Conservation (phyloP, 1,139 yeast species). For the Arxiozyma bovina region DNA sequence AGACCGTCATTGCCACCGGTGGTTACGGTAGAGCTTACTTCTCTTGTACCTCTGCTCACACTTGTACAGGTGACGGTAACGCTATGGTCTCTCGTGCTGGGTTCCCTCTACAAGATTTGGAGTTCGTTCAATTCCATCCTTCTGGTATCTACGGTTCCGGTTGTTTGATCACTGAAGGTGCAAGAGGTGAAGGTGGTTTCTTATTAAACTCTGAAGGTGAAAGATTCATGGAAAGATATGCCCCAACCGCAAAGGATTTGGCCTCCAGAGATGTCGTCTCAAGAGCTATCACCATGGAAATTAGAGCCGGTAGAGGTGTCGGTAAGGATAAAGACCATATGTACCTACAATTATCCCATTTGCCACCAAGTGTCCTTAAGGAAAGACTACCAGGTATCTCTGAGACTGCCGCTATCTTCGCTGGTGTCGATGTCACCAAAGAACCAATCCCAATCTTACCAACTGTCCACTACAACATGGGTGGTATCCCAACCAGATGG, state of each 20-base stretch:
- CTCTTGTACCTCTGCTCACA: slow-evolving; percentile 98
- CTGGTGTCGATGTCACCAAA: slow-evolving; percentile 98
- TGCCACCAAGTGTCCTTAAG: slow-evolving; percentile 84
- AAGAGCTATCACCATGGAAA: slow-evolving; percentile 96
- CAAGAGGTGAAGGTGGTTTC: slow-evolving; percentile 99
- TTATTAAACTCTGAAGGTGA: slow-evolving; percentile 95
- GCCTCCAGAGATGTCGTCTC: slow-evolving; percentile 98
- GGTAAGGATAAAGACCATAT: slow-evolving; percentile 95
- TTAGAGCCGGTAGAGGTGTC: slow-evolving; percentile 98
- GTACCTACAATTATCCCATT: slow-evolving; percentile 85
- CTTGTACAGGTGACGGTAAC: slow-evolving; percentile 98
- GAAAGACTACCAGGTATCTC: slow-evolving; percentile 99
- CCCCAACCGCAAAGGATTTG: slow-evolving; percentile 96
- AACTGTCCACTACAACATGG: slow-evolving; percentile 98
- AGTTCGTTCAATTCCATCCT: slow-evolving; percentile 98
- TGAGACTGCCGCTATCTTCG: slow-evolving; percentile 95
- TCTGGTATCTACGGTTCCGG: slow-evolving; percentile 99
- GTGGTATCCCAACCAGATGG: slow-evolving; percentile 98
- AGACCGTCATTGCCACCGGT: slow-evolving; percentile 95
- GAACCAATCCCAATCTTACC: slow-evolving; percentile 98
- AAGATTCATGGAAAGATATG: slow-evolving; percentile 98
- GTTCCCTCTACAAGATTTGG: slow-evolving; percentile 93
- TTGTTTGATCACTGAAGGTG: slow-evolving; percentile 97
- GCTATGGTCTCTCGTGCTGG: slow-evolving; percentile 99
- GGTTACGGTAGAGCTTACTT: slow-evolving; percentile 98